Conservation (phyloP, 495 filamentous ascomycete genomes). For the Aspergillus bridgeri region DNA sequence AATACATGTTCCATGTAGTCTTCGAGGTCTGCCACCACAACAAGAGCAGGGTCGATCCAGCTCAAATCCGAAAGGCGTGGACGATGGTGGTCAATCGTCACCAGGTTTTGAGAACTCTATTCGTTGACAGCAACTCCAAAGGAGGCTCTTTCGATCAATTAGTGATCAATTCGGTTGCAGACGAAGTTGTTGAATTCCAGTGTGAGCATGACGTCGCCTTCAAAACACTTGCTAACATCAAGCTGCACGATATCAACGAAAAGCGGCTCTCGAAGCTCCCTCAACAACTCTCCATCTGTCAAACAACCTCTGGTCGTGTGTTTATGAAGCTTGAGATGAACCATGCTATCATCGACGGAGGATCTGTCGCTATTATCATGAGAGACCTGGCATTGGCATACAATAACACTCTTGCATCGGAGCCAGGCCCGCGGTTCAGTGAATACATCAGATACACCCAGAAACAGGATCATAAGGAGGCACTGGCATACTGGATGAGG, state of each 20-base stretch:
- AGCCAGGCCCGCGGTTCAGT: constrained; percentile 49
- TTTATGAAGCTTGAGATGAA: constrained; percentile 55
- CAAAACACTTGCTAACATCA: constrained; percentile 34
- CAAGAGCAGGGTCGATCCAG: constrained; percentile 31
- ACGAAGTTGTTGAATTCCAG: constrained; percentile 34
- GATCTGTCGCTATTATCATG: constrained; percentile 38
- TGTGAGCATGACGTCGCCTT: constrained; percentile 37
- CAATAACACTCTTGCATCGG: constrained; percentile 32
- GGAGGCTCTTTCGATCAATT: constrained; percentile 54
- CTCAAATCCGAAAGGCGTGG: constrained; percentile 49
- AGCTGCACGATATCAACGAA: constrained; percentile 31
- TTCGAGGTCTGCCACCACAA: constrained; percentile 37
- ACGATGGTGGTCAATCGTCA: constrained; percentile 51
- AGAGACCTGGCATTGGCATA: constrained; percentile 46
- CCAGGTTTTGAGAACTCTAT: constrained; percentile 51
- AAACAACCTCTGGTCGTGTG: constrained; percentile 35
- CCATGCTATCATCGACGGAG: constrained; percentile 50
- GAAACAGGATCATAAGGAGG: constrained; percentile 31
- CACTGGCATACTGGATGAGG: constrained; percentile 47
- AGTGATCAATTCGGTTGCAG: constrained; percentile 41
- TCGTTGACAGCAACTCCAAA: constrained; percentile 51
- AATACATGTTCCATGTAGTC: constrained; percentile 46
- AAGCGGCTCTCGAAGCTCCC: constrained; percentile 35
- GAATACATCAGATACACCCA: constrained; percentile 53
- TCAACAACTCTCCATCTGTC: constrained; percentile 49